Percentiles rank a stretch among this genome's conserved stretches.
Evolutionary conservation across 1,139 yeast species (phyloP).

Genomic region (Candida sanyaensis): DNA sequence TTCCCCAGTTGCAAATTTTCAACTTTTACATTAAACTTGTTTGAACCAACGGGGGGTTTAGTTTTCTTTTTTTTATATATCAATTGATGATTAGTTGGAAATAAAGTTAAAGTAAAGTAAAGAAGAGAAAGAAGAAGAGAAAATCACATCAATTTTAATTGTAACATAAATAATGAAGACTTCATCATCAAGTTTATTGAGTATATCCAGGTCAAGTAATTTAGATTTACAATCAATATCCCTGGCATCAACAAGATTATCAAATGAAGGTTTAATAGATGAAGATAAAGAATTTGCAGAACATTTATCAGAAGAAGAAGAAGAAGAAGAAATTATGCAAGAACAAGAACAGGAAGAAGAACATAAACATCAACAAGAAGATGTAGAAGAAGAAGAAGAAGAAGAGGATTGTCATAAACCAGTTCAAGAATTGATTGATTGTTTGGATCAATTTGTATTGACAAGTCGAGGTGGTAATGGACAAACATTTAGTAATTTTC

Average conservation of each 20-base stretch:
- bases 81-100: too few species aligned
- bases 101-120: background rate
- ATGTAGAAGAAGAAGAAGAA: background rate
- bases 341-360: background rate
- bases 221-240: slow-evolving; percentile 10
- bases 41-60: too few species aligned
- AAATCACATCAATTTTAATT: background rate
- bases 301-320: background rate
- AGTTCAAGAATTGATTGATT: slow-evolving; percentile 10
- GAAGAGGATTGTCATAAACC: background rate
- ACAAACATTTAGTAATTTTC: slow-evolving; percentile 12
- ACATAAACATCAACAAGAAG: background rate
- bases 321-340: background rate
- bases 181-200: slow-evolving; percentile 9
- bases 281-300: background rate
- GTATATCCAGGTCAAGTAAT: slow-evolving; percentile 11
- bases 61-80: background rate
- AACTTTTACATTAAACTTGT: too few species aligned
- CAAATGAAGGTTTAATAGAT: slow-evolving; percentile 3
- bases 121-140: background rate
- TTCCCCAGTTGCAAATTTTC: too few species aligned
- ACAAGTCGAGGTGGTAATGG: slow-evolving; percentile 8
- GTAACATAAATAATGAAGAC: slow-evolving; percentile 4
- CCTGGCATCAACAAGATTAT: slow-evolving; percentile 10
- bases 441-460: slow-evolving; percentile 12